Evolutionary conservation across 305 asterid genomes (phyloP).

Genomic region (Solanum hybrid): DNA sequence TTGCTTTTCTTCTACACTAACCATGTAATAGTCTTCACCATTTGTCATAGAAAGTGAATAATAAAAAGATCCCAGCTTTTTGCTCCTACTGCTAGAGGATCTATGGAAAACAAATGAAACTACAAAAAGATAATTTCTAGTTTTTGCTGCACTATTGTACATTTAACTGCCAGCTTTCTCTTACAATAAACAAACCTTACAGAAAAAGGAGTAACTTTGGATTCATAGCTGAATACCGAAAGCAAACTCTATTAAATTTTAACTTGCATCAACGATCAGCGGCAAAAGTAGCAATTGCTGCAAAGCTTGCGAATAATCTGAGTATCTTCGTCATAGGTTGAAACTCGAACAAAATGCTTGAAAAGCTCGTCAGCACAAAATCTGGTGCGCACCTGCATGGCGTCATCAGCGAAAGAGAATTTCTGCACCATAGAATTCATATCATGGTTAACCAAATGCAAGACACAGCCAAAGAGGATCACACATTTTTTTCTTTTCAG

Average conservation of each 20-base stretch:
- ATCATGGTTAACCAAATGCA: not conserved
- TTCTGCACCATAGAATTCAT: not conserved
- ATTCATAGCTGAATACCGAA: not conserved
- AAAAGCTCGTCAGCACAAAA: not conserved
- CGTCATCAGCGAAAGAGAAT: not conserved
- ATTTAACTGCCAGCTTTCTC: not conserved
- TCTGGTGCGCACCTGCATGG: not conserved
- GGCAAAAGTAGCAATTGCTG: not conserved
- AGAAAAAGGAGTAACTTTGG: not conserved
- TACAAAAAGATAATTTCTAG: not conserved
- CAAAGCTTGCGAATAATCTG: not conserved
- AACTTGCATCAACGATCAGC: not conserved
- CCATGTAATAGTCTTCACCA: not conserved
- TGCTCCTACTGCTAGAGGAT: not conserved
- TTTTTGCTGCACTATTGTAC: not conserved
- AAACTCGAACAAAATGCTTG: not conserved
- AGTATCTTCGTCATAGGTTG: not conserved
- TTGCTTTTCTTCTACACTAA: not conserved
- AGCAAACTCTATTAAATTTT: not conserved
- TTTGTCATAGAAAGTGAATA: not conserved
- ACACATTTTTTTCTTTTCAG: not conserved
- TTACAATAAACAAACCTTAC: not conserved
- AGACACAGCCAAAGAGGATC: not conserved
- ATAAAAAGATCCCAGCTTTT: not conserved
- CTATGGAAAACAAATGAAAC: not conserved